Conservation (phyloP, 1,139 yeast species). For the Candida freyschussii region DNA sequence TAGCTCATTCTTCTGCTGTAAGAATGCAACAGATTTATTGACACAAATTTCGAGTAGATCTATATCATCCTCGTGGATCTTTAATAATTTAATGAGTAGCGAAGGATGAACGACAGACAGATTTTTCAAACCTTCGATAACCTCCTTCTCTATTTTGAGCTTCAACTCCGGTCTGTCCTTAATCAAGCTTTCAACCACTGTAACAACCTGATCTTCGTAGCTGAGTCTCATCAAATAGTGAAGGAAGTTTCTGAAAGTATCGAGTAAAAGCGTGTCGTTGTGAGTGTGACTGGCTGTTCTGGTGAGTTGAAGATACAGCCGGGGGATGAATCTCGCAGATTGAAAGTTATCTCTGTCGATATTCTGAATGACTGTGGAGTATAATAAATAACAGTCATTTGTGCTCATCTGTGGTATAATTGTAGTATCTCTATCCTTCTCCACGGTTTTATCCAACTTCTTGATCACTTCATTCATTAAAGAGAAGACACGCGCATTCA, state of each 20-base stretch:
- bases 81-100: conserved; percentile 5
- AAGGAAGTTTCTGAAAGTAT: conserved; percentile 13
- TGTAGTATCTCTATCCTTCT: neutral
- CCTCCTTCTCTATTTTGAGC: neutral
- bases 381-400: conserved; percentile 11
- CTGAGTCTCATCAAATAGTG: conserved; percentile 15
- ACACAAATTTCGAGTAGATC: neutral
- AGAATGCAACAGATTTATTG: neutral
- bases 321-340: conserved; percentile 22
- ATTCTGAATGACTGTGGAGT: conserved; percentile 7
- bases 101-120: conserved; percentile 9
- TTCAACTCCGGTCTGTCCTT: conserved; percentile 3
- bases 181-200: conserved; percentile 7
- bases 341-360: conserved; percentile 15
- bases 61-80: conserved; percentile 1
- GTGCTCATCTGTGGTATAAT: conserved; percentile 13
- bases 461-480: conserved; percentile 19
- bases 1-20: conserved; percentile 3
- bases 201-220: conserved; percentile 16
- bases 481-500: conserved; percentile 10
- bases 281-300: conserved; percentile 1
- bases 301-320: conserved; percentile 19
- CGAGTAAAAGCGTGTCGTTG: conserved; percentile 5
- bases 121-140: neutral
- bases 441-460: conserved; percentile 9